Percentiles rank a stretch among this genome's conserved stretches.
Evolutionary conservation across 805 yeast genomes (phyloP).

Genomic region (Wickerhamomyces alni): DNA sequence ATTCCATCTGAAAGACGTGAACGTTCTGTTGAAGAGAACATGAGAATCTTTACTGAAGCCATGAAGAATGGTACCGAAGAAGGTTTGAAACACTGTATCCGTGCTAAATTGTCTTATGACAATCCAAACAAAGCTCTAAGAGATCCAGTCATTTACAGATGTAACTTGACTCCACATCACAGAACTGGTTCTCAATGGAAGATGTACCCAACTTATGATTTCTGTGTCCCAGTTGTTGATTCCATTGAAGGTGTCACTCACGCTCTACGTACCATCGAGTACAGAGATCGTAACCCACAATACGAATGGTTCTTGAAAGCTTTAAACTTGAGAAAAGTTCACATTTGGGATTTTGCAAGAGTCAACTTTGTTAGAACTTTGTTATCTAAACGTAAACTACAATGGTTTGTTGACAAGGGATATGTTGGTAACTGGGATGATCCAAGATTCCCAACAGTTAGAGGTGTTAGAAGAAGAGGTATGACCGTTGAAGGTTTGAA

Average conservation of each 20-base stretch:
- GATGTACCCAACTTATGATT: slow-evolving; percentile 96
- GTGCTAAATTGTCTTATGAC: slow-evolving; percentile 93
- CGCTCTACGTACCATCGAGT: slow-evolving; percentile 95
- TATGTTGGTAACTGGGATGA: slow-evolving; percentile 95
- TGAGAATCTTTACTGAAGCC: slow-evolving; percentile 78
- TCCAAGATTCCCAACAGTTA: slow-evolving; percentile 98
- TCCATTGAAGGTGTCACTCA: slow-evolving; percentile 96
- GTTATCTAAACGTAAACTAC: slow-evolving; percentile 93
- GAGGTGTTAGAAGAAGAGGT: slow-evolving; percentile 99
- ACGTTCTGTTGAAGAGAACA: slow-evolving; percentile 87
- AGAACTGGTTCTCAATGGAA: slow-evolving; percentile 93
- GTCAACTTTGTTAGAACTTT: slow-evolving; percentile 95
- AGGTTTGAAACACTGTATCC: slow-evolving; percentile 86
- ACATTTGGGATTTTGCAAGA: slow-evolving; percentile 97
- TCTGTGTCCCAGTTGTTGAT: slow-evolving; percentile 97
- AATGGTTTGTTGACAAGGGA: slow-evolving; percentile 95
- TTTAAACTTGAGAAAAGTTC: slow-evolving; percentile 80
- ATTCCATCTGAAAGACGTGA: slow-evolving; percentile 89
- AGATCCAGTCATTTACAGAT: slow-evolving; percentile 97
- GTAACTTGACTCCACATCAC: slow-evolving; percentile 96
- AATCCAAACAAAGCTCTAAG: slow-evolving; percentile 92
- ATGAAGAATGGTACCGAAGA: slow-evolving; percentile 93
- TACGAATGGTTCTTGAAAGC: slow-evolving; percentile 93
- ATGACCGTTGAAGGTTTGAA: slow-evolving; percentile 98
- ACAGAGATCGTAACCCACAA: slow-evolving; percentile 98